These are phyloP conservation scores for Yamadazyma oceani DNA, from an alignment of 1,139 yeast species.

Conservation along the genomic window DNA sequence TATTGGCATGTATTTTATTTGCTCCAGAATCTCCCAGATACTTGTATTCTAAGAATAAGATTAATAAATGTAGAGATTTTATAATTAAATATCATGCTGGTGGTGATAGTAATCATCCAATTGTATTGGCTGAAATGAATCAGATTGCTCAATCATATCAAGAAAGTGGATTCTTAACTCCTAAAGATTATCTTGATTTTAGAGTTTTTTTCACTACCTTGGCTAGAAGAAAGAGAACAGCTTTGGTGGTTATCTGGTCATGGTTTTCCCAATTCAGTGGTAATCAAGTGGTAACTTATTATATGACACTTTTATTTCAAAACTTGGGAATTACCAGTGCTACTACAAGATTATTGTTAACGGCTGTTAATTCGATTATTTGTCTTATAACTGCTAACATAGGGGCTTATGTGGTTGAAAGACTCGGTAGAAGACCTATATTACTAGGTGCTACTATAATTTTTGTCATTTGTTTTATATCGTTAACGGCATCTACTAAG, in stretches of 20 bases:
- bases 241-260: slow-evolving; percentile 10
- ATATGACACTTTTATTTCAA: slow-evolving; percentile 17
- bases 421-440: slow-evolving; percentile 18
- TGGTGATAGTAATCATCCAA: slow-evolving; percentile 19
- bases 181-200: slow-evolving; percentile 9
- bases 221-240: slow-evolving; percentile 6
- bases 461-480: slow-evolving; percentile 11
- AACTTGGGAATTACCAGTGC: slow-evolving; percentile 18
- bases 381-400: slow-evolving; percentile 14
- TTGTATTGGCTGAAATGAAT: slow-evolving; percentile 20
- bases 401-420: slow-evolving; percentile 17
- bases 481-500: slow-evolving; percentile 14
- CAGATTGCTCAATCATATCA: slow-evolving; percentile 18
- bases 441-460: slow-evolving; percentile 15
- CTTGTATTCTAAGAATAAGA: slow-evolving; percentile 38
- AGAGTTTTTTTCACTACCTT: slow-evolving; percentile 8
- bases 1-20: slow-evolving; percentile 20
- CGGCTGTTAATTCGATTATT: slow-evolving; percentile 16
- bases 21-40: slow-evolving; percentile 64
- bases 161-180: slow-evolving; percentile 7
- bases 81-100: slow-evolving; percentile 22
- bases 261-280: slow-evolving; percentile 15
- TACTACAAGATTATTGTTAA: slow-evolving; percentile 17
- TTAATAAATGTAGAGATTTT: slow-evolving; percentile 35
- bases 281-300: slow-evolving; percentile 18